These are phyloP conservation scores for Clavispora vitiphila DNA, from an alignment of 805 yeast genomes.

Conservation along the genomic window DNA sequence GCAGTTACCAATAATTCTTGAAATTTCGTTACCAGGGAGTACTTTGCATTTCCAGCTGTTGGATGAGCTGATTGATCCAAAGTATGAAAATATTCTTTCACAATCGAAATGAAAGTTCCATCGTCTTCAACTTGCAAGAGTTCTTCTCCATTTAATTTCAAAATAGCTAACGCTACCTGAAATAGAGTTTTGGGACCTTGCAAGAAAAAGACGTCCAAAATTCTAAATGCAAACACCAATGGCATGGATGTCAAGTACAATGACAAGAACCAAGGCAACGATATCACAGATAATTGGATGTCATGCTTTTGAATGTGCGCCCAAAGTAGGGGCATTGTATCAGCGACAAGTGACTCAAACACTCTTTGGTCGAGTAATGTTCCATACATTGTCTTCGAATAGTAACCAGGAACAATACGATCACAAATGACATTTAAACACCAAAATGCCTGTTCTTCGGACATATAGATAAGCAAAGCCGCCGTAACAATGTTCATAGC, in stretches of 20 bases:
- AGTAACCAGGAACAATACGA: constrained; percentile 86
- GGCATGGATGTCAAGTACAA: constrained; percentile 92
- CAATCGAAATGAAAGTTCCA: constrained; percentile 80
- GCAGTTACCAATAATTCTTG: constrained; percentile 90
- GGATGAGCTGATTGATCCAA: constrained; percentile 80
- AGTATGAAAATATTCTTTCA: constrained; percentile 74
- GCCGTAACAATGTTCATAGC: constrained; percentile 96
- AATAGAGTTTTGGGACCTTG: constrained; percentile 88
- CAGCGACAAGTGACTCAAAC: constrained; percentile 83
- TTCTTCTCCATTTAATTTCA: constrained; percentile 83
- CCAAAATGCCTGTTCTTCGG: constrained; percentile 98
- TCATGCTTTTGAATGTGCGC: constrained; percentile 73
- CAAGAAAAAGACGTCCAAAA: constrained; percentile 82
- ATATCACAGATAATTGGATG: constrained; percentile 87
- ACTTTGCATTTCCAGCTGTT: constrained; percentile 56
- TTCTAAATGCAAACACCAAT: constrained; percentile 83
- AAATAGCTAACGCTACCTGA: constrained; percentile 89
- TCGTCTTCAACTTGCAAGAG: constrained; percentile 80
- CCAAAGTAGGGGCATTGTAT: constrained; percentile 85
- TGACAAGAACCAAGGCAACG: constrained; percentile 94
- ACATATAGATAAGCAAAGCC: constrained; percentile 73
- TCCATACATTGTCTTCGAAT: constrained; percentile 96
- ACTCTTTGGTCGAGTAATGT: constrained; percentile 91
- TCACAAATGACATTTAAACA: constrained; percentile 77
- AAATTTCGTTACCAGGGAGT: constrained; percentile 70